Evolutionary conservation across 73 alveolate genomes (phyloP), one percentile per base, ranked within the genome.

Genomic region (Paramecium octaurelia): DNA sequence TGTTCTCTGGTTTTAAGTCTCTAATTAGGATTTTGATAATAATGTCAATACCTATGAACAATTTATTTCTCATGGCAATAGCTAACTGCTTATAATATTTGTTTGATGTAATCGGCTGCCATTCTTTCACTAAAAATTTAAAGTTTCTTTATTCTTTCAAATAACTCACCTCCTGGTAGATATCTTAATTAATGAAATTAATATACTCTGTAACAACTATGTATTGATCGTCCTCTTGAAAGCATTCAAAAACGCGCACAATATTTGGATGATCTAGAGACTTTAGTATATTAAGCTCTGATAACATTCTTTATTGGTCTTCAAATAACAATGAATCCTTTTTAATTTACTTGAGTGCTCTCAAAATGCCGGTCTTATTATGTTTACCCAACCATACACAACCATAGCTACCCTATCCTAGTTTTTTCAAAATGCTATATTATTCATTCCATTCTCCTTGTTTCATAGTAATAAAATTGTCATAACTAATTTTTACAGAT

Each of bases 361-460:
- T 42, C 21, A 80, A 16, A 24, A 73, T 91, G 42, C 95, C 94
- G 6, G 97, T 92, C 23, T 75, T 86, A 88, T 96, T 96, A 87
- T 96, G 92, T 70, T 88, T 96, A 6, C 94, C 99, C 93, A 93
- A 93, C 96, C 98, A 97, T 18, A 97, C 99, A 84, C 95, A 77
- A 14, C 98, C 98, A 86, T 95, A 96, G 10, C 96, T 88, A 20
- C 98, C 91, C 10, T 40, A 44, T 2, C 91, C 91, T 31, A 80
- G n/a, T 48, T 44, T 80, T 42, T 42, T 44, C 16, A 42, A 24
- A 24, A 80, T 40, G 35, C 34, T 24, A 46, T 80, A 80, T 31
- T 80, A 48, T 31, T 80, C 91, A 21, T 80, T 12, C 70, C 70
- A 40, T 31, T 80, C 57, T 11, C 91, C 57, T 64, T 80, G 23